phyloP scores from a whole-genome alignment of 2,329 filamentous ascomycete genomes.

The Hypomyces rosellus region DNA sequence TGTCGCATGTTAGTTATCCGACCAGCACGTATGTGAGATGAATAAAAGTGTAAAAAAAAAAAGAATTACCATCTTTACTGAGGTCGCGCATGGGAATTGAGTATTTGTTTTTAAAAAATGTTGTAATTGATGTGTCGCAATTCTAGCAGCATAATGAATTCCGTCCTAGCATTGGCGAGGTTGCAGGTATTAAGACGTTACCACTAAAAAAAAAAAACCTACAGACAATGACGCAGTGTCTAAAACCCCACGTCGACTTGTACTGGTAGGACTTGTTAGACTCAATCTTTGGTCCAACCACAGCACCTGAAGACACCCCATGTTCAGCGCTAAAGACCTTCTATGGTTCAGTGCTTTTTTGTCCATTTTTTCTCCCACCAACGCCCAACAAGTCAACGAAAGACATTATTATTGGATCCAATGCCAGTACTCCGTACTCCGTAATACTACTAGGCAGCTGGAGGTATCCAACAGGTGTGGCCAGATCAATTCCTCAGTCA shows the following conservation, averaged over 20 bases:
- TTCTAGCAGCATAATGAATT: too few species aligned
- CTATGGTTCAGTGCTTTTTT: background rate
- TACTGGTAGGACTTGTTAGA: too few species aligned
- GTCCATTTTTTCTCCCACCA: too few species aligned
- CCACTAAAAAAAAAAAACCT: background rate
- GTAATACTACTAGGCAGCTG: too few species aligned
- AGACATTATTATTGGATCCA: background rate
- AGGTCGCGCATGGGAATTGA: background rate
- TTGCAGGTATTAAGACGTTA: too few species aligned
- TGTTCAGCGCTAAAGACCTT: background rate
- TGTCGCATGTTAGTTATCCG: background rate
- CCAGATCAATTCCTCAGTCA: too few species aligned
- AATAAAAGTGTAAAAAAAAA: background rate
- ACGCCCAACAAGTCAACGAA: conserved; percentile 9
- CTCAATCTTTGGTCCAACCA: background rate
- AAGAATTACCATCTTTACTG: conserved; percentile 9
- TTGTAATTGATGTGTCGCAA: background rate
- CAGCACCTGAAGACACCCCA: background rate
- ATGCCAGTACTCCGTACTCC: conserved; percentile 3
- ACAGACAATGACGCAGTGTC: conserved; percentile 6
- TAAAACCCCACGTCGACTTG: conserved; percentile 2
- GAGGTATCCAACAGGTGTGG: too few species aligned
- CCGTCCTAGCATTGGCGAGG: too few species aligned
- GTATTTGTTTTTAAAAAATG: background rate
- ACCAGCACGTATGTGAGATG: background rate